Conservation (phyloP, 1,284 basidiomycete genomes). For the Trametes sp. region DNA sequence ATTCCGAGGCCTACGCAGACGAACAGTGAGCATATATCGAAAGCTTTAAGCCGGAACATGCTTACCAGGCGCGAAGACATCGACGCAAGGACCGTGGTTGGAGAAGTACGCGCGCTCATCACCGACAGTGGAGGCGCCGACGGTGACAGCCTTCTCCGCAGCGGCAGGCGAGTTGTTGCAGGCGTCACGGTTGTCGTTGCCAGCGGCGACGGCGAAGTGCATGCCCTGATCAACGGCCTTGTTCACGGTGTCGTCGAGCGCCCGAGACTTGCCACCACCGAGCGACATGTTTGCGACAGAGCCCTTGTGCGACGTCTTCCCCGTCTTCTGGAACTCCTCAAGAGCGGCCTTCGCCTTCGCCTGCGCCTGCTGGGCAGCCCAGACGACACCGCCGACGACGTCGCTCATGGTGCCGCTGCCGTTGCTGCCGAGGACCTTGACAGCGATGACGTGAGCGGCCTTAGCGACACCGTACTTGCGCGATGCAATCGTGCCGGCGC, state of each 20-base stretch:
- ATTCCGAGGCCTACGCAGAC: slow-evolving; percentile 60
- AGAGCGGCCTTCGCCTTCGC: slow-evolving; percentile 64
- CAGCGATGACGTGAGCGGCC: slow-evolving; percentile 90
- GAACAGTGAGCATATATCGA: neutral
- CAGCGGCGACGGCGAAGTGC: slow-evolving; percentile 94
- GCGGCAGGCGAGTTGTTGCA: slow-evolving; percentile 78
- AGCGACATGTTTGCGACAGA: slow-evolving; percentile 99
- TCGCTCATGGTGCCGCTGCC: slow-evolving; percentile 97
- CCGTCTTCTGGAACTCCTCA: slow-evolving; percentile 65
- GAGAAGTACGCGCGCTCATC: slow-evolving; percentile 84
- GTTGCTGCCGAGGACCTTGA: slow-evolving; percentile 96
- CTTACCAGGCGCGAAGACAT: slow-evolving; percentile 77
- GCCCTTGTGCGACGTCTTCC: slow-evolving; percentile 69
- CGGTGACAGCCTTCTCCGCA: slow-evolving; percentile 73
- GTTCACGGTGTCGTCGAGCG: slow-evolving; percentile 89
- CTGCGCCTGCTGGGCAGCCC: slow-evolving; percentile 77
- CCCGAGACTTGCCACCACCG: slow-evolving; percentile 92
- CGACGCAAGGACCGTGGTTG: slow-evolving; percentile 75
- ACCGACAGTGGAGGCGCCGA: slow-evolving; percentile 75
- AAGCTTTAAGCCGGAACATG: neutral
- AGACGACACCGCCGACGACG: slow-evolving; percentile 88
- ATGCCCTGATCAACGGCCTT: slow-evolving; percentile 84
- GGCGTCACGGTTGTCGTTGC: slow-evolving; percentile 63
- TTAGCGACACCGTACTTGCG: slow-evolving; percentile 91
- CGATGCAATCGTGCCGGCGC: slow-evolving; percentile 52